Percentiles rank a stretch among this genome's conserved stretches.
These are phyloP conservation scores for Casuarina cunninghamiana DNA, from an alignment of 306 rosid genomes.

Conservation along the genomic window DNA sequence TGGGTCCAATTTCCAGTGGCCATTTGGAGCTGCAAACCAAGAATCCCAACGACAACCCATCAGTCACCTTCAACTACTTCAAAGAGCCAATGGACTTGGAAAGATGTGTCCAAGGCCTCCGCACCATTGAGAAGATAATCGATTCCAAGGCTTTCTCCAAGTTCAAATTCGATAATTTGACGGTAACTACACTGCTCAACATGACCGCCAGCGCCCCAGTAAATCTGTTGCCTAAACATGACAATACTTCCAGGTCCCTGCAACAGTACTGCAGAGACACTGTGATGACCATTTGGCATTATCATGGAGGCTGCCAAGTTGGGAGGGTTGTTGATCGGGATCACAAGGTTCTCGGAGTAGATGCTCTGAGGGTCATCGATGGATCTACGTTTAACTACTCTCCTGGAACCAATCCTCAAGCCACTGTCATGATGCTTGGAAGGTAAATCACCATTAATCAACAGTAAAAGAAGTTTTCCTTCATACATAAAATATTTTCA, in stretches of 20 bases:
- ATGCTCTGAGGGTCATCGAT: slow-evolving; percentile 66
- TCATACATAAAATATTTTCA: too few relatives aligned
- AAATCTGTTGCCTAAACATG: slow-evolving; percentile 60
- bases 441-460: slow-evolving; percentile 27
- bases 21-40: slow-evolving; percentile 56
- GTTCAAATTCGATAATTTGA: slow-evolving; percentile 34
- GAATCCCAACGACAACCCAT: slow-evolving; percentile 64
- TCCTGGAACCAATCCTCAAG: slow-evolving; percentile 88
- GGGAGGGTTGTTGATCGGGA: slow-evolving; percentile 61
- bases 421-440: slow-evolving; percentile 86
- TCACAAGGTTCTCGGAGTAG: slow-evolving; percentile 62
- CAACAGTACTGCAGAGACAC: slow-evolving; percentile 70
- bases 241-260: slow-evolving; percentile 42
- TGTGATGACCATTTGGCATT: slow-evolving; percentile 87
- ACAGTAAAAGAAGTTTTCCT: too few relatives aligned
- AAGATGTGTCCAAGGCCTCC: slow-evolving; percentile 62
- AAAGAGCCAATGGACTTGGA: slow-evolving; percentile 55
- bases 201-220: slow-evolving; percentile 50
- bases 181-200: slow-evolving; percentile 41
- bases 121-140: slow-evolving; percentile 41
- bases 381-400: slow-evolving; percentile 76
- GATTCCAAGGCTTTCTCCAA: slow-evolving; percentile 54
- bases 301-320: slow-evolving; percentile 81
- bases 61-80: slow-evolving; percentile 72
- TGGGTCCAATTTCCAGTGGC: slow-evolving; percentile 69